These are phyloP conservation scores for Teunomyces atbi DNA, from an alignment of 805 yeast species.

Conservation along the genomic window DNA sequence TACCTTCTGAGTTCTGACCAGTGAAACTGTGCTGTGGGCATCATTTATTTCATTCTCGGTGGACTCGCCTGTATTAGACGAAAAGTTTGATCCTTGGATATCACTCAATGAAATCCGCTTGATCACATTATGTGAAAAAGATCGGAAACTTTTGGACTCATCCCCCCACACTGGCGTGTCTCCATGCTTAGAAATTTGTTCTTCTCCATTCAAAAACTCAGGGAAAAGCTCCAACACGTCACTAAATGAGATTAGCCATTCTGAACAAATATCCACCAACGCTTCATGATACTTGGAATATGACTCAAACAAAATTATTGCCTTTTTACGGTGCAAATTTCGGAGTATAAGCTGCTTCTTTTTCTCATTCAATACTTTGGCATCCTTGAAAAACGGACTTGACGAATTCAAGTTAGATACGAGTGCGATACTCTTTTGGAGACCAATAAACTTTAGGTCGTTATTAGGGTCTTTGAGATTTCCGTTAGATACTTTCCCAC, in stretches of 20 bases:
- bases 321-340: conserved; percentile 35
- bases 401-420: conserved; percentile 23
- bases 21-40: not conserved
- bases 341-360: conserved; percentile 32
- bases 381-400: conserved; percentile 24
- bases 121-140: conserved; percentile 15
- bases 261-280: conserved; percentile 38
- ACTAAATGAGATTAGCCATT: conserved; percentile 37
- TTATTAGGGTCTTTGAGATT: conserved; percentile 22
- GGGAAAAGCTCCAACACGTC: conserved; percentile 39
- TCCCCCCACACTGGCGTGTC: conserved; percentile 7
- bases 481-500: conserved; percentile 17
- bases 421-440: conserved; percentile 33
- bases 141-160: conserved; percentile 12
- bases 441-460: conserved; percentile 31
- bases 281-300: conserved; percentile 38
- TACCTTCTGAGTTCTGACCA: not conserved
- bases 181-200: conserved; percentile 7
- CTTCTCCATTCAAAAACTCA: conserved; percentile 31
- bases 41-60: conserved; percentile 12
- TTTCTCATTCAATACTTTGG: conserved; percentile 18
- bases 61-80: conserved; percentile 13
- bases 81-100: conserved; percentile 10
- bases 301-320: conserved; percentile 29
- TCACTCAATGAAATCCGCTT: conserved; percentile 20